These are phyloP conservation scores for Stachybotrys chartarum DNA, from an alignment of 2,329 filamentous ascomycete species.

Conservation along the genomic window DNA sequence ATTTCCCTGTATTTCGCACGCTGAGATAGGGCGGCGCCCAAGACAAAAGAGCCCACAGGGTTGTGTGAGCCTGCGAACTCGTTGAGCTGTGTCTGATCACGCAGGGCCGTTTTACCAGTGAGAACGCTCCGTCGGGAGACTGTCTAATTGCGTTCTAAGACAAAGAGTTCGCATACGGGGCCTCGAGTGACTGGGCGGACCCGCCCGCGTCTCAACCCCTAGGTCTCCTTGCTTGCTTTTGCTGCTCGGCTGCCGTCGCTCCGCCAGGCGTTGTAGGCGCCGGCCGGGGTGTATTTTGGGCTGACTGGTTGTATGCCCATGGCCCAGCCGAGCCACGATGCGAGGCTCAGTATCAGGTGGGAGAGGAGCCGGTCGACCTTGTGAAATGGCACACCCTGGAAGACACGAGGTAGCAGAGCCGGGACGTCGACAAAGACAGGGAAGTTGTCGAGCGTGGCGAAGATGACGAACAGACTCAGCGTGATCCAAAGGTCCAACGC, in stretches of 20 bases:
- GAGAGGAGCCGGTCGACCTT: not conserved
- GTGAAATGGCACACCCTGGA: not conserved
- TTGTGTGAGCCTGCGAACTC: not conserved
- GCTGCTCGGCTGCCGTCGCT: not conserved
- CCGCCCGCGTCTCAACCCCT: not conserved
- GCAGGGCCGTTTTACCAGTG: not conserved
- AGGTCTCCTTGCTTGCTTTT: not conserved
- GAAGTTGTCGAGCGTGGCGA: conserved; percentile 18
- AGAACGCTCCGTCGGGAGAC: not conserved
- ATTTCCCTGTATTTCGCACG: not conserved
- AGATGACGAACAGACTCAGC: conserved; percentile 20
- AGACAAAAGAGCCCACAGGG: not conserved
- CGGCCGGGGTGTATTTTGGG: not conserved
- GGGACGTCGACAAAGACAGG: conserved; percentile 17
- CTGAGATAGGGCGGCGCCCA: not conserved
- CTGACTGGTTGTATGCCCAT: not conserved
- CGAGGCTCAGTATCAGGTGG: not conserved
- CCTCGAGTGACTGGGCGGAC: too few species aligned
- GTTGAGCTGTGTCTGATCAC: not conserved
- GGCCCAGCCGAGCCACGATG: not conserved
- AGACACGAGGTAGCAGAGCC: rapidly evolving
- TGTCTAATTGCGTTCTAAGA: not conserved
- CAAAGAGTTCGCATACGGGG: not conserved
- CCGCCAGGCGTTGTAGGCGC: not conserved
- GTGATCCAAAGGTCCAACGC: conserved; percentile 19